phyloP scores from a whole-genome alignment of 805 yeast genomes.

The Kurtzmaniella fragi region DNA sequence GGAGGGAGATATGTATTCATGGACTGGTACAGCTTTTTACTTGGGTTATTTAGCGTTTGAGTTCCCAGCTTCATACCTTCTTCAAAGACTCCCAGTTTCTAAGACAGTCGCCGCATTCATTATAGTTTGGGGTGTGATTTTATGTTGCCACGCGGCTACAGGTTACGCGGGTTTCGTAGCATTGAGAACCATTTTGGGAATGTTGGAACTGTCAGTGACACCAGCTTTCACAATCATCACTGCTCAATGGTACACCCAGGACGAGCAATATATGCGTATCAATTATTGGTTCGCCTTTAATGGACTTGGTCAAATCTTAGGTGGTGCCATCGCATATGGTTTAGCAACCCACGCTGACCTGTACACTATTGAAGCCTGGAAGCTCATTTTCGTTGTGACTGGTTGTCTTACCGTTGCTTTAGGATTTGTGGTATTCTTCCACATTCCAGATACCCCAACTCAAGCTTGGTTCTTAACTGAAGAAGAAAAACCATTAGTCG shows the following conservation, averaged over 20 bases:
- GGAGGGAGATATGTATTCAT: constrained; percentile 29
- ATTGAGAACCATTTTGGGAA: constrained; percentile 33
- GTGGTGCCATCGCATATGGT: constrained; percentile 18
- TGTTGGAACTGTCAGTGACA: constrained; percentile 36
- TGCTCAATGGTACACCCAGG: constrained; percentile 30
- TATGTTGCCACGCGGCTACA: constrained; percentile 51
- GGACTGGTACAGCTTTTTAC: constrained; percentile 38
- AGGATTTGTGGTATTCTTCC: constrained; percentile 22
- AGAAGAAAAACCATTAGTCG: constrained; percentile 32
- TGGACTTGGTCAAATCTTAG: constrained; percentile 28
- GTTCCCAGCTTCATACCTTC: constrained; percentile 38
- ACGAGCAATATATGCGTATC: constrained; percentile 30
- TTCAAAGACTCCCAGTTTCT: constrained; percentile 57
- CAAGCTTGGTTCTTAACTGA: constrained; percentile 39
- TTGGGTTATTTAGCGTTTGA: constrained; percentile 61
- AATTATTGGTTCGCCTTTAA: constrained; percentile 33
- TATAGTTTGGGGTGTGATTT: constrained; percentile 58
- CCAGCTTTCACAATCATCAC: constrained; percentile 35
- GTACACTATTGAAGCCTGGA: constrained; percentile 28
- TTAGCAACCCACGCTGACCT: constrained; percentile 6
- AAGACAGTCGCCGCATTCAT: constrained; percentile 45
- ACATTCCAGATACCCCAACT: constrained; percentile 26
- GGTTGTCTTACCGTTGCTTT: constrained; percentile 35
- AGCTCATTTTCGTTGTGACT: constrained; percentile 38
- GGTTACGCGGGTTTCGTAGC: constrained; percentile 37